These are phyloP conservation scores for Auricularia sp. DNA, from an alignment of 768 basidiomycete genomes.

Conservation along the genomic window DNA sequence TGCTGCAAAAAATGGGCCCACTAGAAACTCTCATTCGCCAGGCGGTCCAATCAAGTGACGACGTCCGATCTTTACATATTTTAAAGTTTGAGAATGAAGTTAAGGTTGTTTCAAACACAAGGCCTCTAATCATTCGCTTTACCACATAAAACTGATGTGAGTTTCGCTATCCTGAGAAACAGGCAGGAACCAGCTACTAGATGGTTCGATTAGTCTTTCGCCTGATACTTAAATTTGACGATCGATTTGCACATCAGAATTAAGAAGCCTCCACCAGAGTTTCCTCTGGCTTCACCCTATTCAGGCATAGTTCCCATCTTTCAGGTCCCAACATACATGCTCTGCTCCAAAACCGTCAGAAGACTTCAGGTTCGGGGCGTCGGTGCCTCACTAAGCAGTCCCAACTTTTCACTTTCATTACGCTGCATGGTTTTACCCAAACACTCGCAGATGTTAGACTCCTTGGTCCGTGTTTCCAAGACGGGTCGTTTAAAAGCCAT, in stretches of 20 bases:
- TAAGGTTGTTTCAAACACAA: conserved; percentile 83
- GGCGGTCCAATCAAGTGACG: conserved; percentile 40
- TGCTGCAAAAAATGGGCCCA: conserved; percentile 68
- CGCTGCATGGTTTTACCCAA: conserved; percentile 62
- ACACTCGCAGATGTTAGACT: conserved; percentile 79
- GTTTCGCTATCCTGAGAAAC: conserved; percentile 69
- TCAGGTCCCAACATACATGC: conserved; percentile 81
- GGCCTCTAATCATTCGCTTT: conserved; percentile 89
- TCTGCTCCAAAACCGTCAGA: conserved; percentile 69
- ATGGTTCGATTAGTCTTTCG: conserved; percentile 95
- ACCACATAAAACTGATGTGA: conserved; percentile 47
- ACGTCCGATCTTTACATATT: conserved; percentile 51
- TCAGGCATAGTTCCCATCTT: conserved; percentile 87
- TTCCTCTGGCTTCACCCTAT: conserved; percentile 91
- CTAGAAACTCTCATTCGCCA: conserved; percentile 58
- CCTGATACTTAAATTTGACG: conserved; percentile 93
- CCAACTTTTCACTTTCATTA: conserved; percentile 66
- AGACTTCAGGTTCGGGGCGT: conserved; percentile 67
- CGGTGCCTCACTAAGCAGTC: conserved; percentile 56
- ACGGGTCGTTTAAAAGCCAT: conserved; percentile 74
- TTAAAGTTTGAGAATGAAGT: conserved; percentile 72
- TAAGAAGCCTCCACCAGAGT: conserved; percentile 92
- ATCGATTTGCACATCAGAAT: conserved; percentile 96
- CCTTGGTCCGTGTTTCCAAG: conserved; percentile 83
- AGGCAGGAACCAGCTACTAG: conserved; percentile 89